Conservation (phyloP, 208 protist genomes). For the Leishmania gerbilli region DNA sequence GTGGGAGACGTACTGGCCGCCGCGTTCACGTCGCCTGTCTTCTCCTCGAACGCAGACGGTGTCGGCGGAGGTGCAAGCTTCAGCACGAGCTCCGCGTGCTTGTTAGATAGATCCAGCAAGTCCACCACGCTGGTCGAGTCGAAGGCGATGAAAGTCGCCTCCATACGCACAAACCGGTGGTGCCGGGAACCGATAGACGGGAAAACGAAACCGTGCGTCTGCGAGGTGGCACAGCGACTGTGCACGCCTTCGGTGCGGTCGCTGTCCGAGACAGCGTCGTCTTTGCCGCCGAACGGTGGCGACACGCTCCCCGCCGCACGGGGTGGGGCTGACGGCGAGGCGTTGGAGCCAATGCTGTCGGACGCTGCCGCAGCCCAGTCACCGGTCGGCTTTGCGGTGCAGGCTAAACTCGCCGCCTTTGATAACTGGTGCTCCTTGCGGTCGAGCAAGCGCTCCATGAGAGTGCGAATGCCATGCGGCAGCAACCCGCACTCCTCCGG, state of each 20-base stretch:
- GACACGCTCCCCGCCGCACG: background rate
- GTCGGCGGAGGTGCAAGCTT: conserved; percentile 56
- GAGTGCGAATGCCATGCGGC: conserved; percentile 64
- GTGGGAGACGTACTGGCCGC: conserved; percentile 23
- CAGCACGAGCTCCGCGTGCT: conserved; percentile 69
- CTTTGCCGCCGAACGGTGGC: background rate
- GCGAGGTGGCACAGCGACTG: conserved; percentile 20
- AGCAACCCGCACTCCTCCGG: conserved; percentile 79
- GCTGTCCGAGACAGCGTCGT: conserved; percentile 21
- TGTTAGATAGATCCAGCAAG: conserved; percentile 80
- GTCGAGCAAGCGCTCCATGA: conserved; percentile 65
- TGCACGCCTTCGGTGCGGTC: conserved; percentile 25
- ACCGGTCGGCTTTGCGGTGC: background rate
- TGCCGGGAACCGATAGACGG: conserved; percentile 37
- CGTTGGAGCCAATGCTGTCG: background rate
- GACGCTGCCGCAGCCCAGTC: background rate
- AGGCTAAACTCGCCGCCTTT: conserved; percentile 7
- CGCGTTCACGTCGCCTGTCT: conserved; percentile 27
- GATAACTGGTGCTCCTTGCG: conserved; percentile 32
- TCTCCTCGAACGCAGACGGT: conserved; percentile 58
- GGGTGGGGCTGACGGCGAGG: conserved; percentile 2
- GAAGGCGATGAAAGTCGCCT: conserved; percentile 82
- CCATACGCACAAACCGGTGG: conserved; percentile 69
- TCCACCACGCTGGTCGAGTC: conserved; percentile 73
- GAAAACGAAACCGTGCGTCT: conserved; percentile 40